These are phyloP conservation scores for Lentinula detonsa DNA, from an alignment of 768 basidiomycete species.

Conservation along the genomic window DNA sequence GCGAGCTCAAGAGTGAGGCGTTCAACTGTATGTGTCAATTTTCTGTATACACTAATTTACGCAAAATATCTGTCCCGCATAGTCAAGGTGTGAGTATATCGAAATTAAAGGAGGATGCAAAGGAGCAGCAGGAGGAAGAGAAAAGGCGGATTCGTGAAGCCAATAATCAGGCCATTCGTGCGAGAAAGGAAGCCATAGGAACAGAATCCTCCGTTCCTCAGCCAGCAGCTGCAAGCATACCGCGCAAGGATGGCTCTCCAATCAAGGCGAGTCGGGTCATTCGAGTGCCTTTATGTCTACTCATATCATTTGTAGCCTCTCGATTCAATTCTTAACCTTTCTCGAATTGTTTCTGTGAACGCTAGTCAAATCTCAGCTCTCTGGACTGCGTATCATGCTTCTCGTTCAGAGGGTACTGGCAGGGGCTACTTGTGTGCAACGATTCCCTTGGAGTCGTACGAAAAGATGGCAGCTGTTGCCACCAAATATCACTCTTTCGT, in stretches of 20 bases:
- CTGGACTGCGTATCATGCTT: constrained; percentile 87
- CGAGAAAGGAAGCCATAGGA: constrained; percentile 1
- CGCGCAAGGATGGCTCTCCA: constrained; percentile 59
- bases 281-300: neutral
- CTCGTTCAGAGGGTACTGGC: constrained; percentile 73
- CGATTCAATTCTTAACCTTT: constrained; percentile 72
- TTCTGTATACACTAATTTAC: constrained; percentile 16
- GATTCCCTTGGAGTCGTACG: constrained; percentile 68
- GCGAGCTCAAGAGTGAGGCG: constrained; percentile 55
- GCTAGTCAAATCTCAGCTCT: constrained; percentile 69
- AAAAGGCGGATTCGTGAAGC: constrained; percentile 15
- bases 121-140: constrained; percentile 25
- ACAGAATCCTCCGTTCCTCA: constrained; percentile 6
- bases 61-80: constrained; percentile 9
- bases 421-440: constrained; percentile 83
- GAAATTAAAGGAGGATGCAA: constrained; percentile 27
- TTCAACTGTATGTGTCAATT: constrained; percentile 11
- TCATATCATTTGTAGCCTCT: constrained; percentile 53
- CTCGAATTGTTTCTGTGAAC: constrained; percentile 58
- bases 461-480: constrained; percentile 59
- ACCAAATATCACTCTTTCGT: constrained; percentile 73
- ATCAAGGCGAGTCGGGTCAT: constrained; percentile 43
- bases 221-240: constrained; percentile 14
- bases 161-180: neutral
- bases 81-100: constrained; percentile 40